Evolutionary conservation across 1,139 yeast species (phyloP).

Genomic region (Taphrina pruni): DNA sequence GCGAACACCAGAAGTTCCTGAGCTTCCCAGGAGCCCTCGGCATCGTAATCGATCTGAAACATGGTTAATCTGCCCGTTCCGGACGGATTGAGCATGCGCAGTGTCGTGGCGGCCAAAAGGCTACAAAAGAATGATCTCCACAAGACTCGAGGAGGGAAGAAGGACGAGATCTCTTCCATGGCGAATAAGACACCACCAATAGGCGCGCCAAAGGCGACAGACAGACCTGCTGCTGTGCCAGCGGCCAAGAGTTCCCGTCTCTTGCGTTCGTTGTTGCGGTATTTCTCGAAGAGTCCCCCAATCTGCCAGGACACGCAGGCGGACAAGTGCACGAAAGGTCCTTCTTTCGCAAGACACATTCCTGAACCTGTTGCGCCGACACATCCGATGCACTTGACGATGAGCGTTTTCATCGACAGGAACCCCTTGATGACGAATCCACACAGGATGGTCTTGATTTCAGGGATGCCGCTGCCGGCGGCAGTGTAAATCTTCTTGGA

Average conservation of each 20-base stretch:
- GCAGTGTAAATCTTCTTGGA: slow-evolving; percentile 33
- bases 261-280: slow-evolving; percentile 60
- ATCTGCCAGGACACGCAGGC: slow-evolving; percentile 69
- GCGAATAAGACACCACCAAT: slow-evolving; percentile 71
- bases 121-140: slow-evolving; percentile 69
- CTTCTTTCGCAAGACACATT: slow-evolving; percentile 70
- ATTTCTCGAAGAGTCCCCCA: slow-evolving; percentile 60
- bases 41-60: slow-evolving; percentile 61
- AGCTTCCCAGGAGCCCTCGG: slow-evolving; percentile 61
- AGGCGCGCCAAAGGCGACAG: slow-evolving; percentile 73
- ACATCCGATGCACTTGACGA: slow-evolving; percentile 61
- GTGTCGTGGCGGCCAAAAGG: slow-evolving; percentile 62
- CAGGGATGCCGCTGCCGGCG: slow-evolving; percentile 63
- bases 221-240: slow-evolving; percentile 72
- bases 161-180: slow-evolving; percentile 68
- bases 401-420: slow-evolving; percentile 62
- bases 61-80: slow-evolving; percentile 68
- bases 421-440: slow-evolving; percentile 64
- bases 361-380: slow-evolving; percentile 71
- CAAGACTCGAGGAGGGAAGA: slow-evolving; percentile 63
- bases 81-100: slow-evolving; percentile 65
- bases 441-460: slow-evolving; percentile 59
- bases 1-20: slow-evolving; percentile 60
- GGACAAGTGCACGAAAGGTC: slow-evolving; percentile 72
- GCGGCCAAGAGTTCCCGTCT: slow-evolving; percentile 68